These are phyloP conservation scores for Coemansia sp. DNA, from an alignment of 192 early-diverging fungal genomes.

Conservation along the genomic window DNA sequence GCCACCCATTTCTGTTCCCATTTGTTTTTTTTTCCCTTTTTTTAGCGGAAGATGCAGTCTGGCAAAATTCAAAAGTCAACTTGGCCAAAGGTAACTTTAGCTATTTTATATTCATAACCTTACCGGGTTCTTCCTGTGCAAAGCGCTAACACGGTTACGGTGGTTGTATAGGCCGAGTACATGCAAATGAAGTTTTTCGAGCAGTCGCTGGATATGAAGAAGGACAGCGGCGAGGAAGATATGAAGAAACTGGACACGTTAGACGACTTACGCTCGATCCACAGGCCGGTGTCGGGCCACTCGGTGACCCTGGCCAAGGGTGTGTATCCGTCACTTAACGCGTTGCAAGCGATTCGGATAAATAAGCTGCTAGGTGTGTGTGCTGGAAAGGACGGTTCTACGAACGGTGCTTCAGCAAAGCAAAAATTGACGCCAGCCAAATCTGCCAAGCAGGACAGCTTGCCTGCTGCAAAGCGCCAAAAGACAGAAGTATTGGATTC, in stretches of 20 bases:
- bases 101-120: background rate
- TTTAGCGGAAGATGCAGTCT: slow-evolving; percentile 1
- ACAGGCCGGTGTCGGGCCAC: background rate
- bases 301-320: background rate
- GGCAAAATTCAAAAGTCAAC: slow-evolving; percentile 4
- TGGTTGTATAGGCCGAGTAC: slow-evolving; percentile 18
- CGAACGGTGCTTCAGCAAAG: background rate
- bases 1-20: background rate
- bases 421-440: background rate
- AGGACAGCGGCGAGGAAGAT: background rate
- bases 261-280: background rate
- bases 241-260: slow-evolving; percentile 5
- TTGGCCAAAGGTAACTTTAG: slow-evolving; percentile 25
- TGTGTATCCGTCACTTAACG: background rate
- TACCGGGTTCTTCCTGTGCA: background rate
- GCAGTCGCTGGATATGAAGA: slow-evolving; percentile 17
- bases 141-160: background rate
- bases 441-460: background rate
- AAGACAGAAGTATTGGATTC: background rate
- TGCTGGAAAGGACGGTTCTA: background rate
- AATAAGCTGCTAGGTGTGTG: background rate
- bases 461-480: background rate
- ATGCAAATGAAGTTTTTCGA: slow-evolving; percentile 22
- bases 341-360: background rate
- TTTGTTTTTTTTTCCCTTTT: background rate